phyloP scores from a whole-genome alignment of 306 rosid genomes.

The Dicorynia guianensis region DNA sequence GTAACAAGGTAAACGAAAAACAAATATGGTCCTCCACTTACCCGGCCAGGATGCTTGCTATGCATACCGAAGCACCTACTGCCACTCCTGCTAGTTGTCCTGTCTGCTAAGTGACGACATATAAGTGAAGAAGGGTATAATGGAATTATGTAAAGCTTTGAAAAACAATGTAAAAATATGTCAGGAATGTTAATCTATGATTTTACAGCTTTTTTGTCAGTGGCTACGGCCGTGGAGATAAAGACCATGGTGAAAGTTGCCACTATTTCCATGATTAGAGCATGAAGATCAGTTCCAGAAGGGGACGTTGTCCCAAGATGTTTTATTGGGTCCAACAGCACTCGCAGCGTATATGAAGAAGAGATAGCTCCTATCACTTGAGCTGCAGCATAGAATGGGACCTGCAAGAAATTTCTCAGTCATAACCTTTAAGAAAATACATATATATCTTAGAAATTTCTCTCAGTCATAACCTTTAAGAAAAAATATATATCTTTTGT shows the following conservation, averaged over 20 bases:
- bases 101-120: conserved; percentile 45
- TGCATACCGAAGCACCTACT: conserved; percentile 79
- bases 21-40: conserved; percentile 37
- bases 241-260: conserved; percentile 79
- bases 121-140: not conserved
- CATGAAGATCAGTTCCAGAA: conserved; percentile 60
- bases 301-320: conserved; percentile 72
- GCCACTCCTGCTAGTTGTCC: conserved; percentile 85
- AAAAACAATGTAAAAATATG: not conserved
- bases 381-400: conserved; percentile 75
- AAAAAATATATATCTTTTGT: too few species aligned
- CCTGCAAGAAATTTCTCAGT: conserved; percentile 45
- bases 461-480: too few species aligned
- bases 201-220: conserved; percentile 78
- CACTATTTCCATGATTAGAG: conserved; percentile 69
- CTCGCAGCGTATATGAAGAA: conserved; percentile 67
- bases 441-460: not conserved
- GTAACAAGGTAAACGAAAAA: not conserved
- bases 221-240: conserved; percentile 73
- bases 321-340: conserved; percentile 56
- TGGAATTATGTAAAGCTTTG: not conserved
- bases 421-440: too few species aligned
- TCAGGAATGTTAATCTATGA: not conserved
- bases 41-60: conserved; percentile 88
- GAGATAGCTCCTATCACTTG: conserved; percentile 75